These are phyloP conservation scores for Exophiala xenobiotica DNA, from an alignment of 2,329 filamentous ascomycete species.

Conservation along the genomic window DNA sequence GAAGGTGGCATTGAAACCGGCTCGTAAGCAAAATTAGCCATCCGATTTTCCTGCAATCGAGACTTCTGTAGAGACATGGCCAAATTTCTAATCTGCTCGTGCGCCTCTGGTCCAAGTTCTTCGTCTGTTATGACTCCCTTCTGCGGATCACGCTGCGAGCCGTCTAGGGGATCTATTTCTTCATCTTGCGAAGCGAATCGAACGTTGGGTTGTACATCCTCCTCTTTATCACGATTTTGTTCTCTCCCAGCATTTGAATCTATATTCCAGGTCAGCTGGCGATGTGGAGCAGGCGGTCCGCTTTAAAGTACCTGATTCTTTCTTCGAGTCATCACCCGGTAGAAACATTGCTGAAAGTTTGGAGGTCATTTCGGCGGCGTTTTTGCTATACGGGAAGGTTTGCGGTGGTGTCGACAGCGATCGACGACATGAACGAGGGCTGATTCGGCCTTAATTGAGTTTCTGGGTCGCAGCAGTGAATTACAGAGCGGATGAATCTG, in stretches of 20 bases:
- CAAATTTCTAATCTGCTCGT: conserved; percentile 69
- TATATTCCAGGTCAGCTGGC: conserved; percentile 22
- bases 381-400: conserved; percentile 1
- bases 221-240: conserved; percentile 1
- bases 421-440: conserved; percentile 24
- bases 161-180: conserved; percentile 59
- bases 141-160: conserved; percentile 12
- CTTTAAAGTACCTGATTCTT: conserved; percentile 24
- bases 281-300: background rate
- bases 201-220: conserved; percentile 49
- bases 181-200: conserved; percentile 71
- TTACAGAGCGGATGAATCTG: conserved; percentile 14
- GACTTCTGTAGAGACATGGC: conserved; percentile 70
- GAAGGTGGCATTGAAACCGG: conserved; percentile 75
- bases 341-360: conserved; percentile 28
- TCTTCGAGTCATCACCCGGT: conserved; percentile 26
- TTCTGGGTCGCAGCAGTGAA: conserved; percentile 1
- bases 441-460: background rate
- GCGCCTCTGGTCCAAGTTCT: conserved; percentile 42
- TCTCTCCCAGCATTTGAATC: conserved; percentile 35
- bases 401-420: conserved; percentile 8
- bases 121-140: conserved; percentile 28
- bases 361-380: conserved; percentile 26
- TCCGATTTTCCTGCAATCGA: conserved; percentile 75
- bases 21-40: conserved; percentile 87